Base-by-base conservation (phyloP, 805 yeast species). In the Candida insectorum region DNA sequence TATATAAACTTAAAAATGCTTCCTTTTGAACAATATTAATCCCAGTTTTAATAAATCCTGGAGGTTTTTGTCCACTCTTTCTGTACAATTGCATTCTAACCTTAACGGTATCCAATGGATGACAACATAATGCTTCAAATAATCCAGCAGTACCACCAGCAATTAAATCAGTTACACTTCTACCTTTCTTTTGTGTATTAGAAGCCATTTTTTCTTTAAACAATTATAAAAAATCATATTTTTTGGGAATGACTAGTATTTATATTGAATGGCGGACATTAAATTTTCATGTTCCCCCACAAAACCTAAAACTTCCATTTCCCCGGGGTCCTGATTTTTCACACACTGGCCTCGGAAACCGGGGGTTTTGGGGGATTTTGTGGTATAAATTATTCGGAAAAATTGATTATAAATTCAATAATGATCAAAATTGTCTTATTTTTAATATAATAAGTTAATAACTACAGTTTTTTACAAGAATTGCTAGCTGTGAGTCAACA, bases 121-220 rank as follows among this genome's bases (percentile, higher is more conserved):
- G 98, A 60, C 98, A 91, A 59, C 91, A 80, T 43, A 93, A 71
- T n/a, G 97, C 98, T 70, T 91, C 98, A 56, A 89, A 86, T 40
- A 91, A 70, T 39, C 98, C 98, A 10, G 98, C 98, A 6, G 91
- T 79, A 51, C 98, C 98, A 49, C 98, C 98, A 21, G 97, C 93
- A 30, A 86, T 70, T 46, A 84, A 70, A 52, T 83, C 88, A 36
- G 81, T 72, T 9, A 79, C 75, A 24, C 68, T 55, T 36, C 56
- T 62, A 21, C 62, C 61, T 35, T 63, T 63, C 28, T 53, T 54
- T 40, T 59, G 61, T 25, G 24, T 24, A 16, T 37, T 36, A n/a
- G n/a, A n/a, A n/a, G n/a, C n/a, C n/a, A n/a, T n/a, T 23, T 24
- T 20, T 11, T 20, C 11, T 20, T 8, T 8, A 20, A 11, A 20